Evolutionary conservation across 495 filamentous ascomycete species (phyloP).

Genomic region (Aspergillus affinis): DNA sequence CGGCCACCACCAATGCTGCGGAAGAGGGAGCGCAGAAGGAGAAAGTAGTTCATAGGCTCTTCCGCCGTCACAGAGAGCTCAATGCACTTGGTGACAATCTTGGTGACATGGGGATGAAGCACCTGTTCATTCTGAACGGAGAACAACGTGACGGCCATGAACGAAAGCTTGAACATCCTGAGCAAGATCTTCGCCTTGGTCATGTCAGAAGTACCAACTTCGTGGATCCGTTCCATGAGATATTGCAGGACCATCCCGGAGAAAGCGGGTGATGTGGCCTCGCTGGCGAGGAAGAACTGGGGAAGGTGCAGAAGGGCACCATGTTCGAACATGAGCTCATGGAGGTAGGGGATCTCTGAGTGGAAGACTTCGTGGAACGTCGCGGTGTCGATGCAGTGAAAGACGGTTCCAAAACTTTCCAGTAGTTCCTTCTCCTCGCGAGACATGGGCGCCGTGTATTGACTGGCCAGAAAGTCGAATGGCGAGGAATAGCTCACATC

Average conservation of each 20-base stretch:
- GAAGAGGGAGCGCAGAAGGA: conserved; percentile 88
- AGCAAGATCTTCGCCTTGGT: conserved; percentile 89
- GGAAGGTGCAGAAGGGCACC: conserved; percentile 90
- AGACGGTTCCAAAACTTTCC: conserved; percentile 96
- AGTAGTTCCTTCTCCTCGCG: conserved; percentile 98
- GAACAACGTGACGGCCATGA: conserved; percentile 99
- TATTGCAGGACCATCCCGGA: conserved; percentile 97
- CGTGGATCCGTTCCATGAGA: conserved; percentile 91
- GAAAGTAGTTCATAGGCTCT: conserved; percentile 98
- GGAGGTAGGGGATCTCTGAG: conserved; percentile 91
- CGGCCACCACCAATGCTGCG: conserved; percentile 95
- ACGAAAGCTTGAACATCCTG: conserved; percentile 95
- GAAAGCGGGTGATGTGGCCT: conserved; percentile 96
- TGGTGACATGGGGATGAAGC: conserved; percentile 89
- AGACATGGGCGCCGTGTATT: conserved; percentile 85
- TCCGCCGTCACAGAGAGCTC: conserved; percentile 93
- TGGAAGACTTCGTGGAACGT: conserved; percentile 99
- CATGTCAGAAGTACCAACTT: conserved; percentile 88
- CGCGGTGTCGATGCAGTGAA: conserved; percentile 97
- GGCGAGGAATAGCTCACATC: conserved; percentile 76
- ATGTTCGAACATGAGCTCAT: conserved; percentile 98
- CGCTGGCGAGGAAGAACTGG: conserved; percentile 96
- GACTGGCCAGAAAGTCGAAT: conserved; percentile 86
- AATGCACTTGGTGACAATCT: conserved; percentile 94
- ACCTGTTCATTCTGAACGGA: conserved; percentile 93